phyloP scores from a whole-genome alignment of 2,329 filamentous ascomycete genomes.

The Aquanectria penicillioides region DNA sequence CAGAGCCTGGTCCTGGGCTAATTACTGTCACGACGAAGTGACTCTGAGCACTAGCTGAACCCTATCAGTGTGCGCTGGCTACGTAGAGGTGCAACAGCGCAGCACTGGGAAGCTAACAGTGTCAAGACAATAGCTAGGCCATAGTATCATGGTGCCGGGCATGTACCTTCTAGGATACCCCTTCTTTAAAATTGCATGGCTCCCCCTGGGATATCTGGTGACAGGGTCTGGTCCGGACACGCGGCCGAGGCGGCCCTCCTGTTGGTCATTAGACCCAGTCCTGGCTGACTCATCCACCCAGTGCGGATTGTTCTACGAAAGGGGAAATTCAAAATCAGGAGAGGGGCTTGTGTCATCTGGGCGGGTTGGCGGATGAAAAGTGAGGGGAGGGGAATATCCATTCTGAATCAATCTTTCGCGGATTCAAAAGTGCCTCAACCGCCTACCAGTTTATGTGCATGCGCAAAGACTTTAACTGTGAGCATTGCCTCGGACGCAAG shows the following conservation, averaged over 20 bases:
- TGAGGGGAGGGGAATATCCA: too few relatives aligned
- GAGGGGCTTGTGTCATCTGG: neutral
- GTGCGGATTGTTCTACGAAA: neutral
- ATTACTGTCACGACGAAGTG: too few relatives aligned
- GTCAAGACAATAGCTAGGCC: neutral
- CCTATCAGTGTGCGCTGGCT: neutral
- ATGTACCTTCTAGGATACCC: conserved; percentile 5
- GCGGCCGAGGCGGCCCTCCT: conserved; percentile 1
- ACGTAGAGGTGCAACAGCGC: neutral
- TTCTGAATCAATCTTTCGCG: too few relatives aligned
- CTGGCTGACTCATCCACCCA: conserved; percentile 13
- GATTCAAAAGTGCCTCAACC: too few relatives aligned
- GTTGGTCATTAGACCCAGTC: conserved; percentile 4
- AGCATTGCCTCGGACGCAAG: conserved; percentile 4
- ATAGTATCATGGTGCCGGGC: neutral
- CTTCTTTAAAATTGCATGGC: conserved; percentile 14
- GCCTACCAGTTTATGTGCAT: neutral
- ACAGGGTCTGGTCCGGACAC: conserved; percentile 12
- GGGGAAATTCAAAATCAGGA: neutral
- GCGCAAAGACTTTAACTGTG: neutral
- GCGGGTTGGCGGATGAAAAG: conserved; percentile 5
- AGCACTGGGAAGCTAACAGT: neutral
- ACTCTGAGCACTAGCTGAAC: neutral
- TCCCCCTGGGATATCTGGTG: conserved; percentile 6
- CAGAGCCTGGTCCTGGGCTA: too few relatives aligned